These are phyloP conservation scores for Talaromyces sp. DNA, from an alignment of 2,329 filamentous ascomycete species.

Conservation along the genomic window DNA sequence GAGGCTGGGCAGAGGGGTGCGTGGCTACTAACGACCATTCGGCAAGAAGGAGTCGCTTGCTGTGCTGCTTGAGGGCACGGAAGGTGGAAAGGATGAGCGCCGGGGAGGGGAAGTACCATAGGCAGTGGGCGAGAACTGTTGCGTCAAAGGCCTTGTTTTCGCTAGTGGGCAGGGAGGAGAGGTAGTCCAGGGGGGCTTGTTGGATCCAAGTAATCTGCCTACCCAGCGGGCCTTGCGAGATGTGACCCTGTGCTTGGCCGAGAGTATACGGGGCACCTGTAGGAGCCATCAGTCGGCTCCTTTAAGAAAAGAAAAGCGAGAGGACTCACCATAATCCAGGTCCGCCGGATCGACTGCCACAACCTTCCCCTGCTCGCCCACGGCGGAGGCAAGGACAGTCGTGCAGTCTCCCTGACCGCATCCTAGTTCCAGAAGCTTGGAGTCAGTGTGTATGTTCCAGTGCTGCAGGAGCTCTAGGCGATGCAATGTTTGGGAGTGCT, in stretches of 20 bases:
- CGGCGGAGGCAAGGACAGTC: constrained; percentile 46
- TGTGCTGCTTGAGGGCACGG: constrained; percentile 26
- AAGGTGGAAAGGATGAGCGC: constrained; percentile 34
- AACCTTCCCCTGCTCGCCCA: constrained; percentile 42
- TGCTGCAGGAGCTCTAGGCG: constrained; percentile 9
- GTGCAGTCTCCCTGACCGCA: constrained; percentile 59
- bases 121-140: constrained; percentile 36
- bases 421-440: constrained; percentile 52
- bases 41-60: constrained; percentile 35
- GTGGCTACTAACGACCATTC: constrained; percentile 45
- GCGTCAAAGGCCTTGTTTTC: constrained; percentile 43
- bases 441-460: constrained; percentile 27
- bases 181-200: neutral
- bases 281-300: neutral
- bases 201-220: constrained; percentile 2
- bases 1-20: constrained; percentile 36
- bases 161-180: neutral
- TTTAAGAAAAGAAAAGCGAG: constrained; percentile 8
- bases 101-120: constrained; percentile 50
- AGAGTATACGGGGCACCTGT: constrained; percentile 5
- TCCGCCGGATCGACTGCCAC: constrained; percentile 51
- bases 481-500: constrained; percentile 12
- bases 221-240: neutral
- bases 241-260: constrained; percentile 1
- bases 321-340: constrained; percentile 41